Evolutionary conservation across 2,329 filamentous ascomycete species (phyloP).

Genomic region (Calonectria ilicicola): DNA sequence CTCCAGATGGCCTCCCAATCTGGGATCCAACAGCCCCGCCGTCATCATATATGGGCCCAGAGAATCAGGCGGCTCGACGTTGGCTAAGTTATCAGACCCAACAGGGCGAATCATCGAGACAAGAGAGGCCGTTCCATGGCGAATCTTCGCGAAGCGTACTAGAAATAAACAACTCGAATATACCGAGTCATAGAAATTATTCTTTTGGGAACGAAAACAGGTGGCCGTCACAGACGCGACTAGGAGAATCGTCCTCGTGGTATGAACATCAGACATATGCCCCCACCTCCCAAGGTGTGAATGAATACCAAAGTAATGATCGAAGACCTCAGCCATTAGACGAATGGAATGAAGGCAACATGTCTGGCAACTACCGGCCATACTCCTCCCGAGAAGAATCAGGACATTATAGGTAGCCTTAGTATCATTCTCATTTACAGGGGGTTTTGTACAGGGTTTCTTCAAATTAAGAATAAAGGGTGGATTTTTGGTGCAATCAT

Average conservation of each 20-base stretch:
- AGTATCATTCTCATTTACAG: not conserved
- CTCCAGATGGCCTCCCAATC: constrained; percentile 49
- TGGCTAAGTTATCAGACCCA: constrained; percentile 29
- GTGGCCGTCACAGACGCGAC: not conserved
- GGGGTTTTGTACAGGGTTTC: not conserved
- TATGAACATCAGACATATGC: not conserved
- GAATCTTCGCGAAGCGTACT: not conserved
- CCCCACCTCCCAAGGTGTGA: not conserved
- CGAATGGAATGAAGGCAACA: not conserved
- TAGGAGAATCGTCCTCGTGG: not conserved
- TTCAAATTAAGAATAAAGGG: not conserved
- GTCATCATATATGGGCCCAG: constrained; percentile 36
- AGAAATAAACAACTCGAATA: not conserved
- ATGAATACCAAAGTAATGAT: not conserved
- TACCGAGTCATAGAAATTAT: not conserved
- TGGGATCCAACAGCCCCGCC: constrained; percentile 38
- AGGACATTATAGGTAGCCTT: not conserved
- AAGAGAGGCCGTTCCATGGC: not conserved
- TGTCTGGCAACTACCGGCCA: not conserved
- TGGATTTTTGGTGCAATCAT: not conserved
- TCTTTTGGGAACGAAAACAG: not conserved
- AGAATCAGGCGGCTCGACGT: constrained; percentile 40
- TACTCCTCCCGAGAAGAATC: not conserved
- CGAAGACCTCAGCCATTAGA: not conserved
- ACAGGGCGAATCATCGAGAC: constrained; percentile 5